Conservation (phyloP, 2,329 filamentous ascomycete genomes). For the Diaporthe velutina region DNA sequence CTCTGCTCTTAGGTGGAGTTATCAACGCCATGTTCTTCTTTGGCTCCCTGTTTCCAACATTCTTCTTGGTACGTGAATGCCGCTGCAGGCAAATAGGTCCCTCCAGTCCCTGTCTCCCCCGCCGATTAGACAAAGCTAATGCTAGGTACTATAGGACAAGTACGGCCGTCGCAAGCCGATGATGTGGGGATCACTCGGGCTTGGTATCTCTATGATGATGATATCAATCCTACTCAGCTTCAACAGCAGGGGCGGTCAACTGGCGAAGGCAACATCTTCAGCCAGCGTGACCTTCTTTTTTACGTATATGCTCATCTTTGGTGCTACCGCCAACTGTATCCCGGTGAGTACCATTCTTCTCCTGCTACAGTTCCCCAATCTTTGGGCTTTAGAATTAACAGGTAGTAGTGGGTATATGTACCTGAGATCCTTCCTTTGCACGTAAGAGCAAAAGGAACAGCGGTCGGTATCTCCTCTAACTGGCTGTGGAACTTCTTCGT, state of each 20-base stretch:
- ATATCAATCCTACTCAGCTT: conserved; percentile 51
- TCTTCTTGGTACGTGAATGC: conserved; percentile 17
- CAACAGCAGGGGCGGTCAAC: conserved; percentile 31
- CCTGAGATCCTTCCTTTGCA: too few species aligned
- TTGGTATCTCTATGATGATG: conserved; percentile 53
- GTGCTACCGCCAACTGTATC: conserved; percentile 49
- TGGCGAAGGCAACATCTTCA: conserved; percentile 41
- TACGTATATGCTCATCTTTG: conserved; percentile 46
- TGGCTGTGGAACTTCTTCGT: conserved; percentile 54
- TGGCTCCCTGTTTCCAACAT: conserved; percentile 45
- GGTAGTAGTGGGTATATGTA: too few species aligned
- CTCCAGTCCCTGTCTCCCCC: neutral
- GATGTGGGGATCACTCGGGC: conserved; percentile 54
- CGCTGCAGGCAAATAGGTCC: too few species aligned
- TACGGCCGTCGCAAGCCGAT: conserved; percentile 56
- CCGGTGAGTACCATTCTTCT: conserved; percentile 37
- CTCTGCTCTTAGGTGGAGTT: conserved; percentile 52
- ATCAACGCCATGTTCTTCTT: conserved; percentile 55
- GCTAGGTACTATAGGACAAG: neutral
- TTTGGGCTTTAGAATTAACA: too few species aligned
- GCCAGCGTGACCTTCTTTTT: conserved; percentile 55
- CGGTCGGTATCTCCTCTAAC: conserved; percentile 51
- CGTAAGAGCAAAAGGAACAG: conserved; percentile 49
- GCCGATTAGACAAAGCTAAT: neutral
- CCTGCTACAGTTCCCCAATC: too few species aligned